phyloP scores from a whole-genome alignment of 345 rosid species.

The Mallotus nudiflorus region DNA sequence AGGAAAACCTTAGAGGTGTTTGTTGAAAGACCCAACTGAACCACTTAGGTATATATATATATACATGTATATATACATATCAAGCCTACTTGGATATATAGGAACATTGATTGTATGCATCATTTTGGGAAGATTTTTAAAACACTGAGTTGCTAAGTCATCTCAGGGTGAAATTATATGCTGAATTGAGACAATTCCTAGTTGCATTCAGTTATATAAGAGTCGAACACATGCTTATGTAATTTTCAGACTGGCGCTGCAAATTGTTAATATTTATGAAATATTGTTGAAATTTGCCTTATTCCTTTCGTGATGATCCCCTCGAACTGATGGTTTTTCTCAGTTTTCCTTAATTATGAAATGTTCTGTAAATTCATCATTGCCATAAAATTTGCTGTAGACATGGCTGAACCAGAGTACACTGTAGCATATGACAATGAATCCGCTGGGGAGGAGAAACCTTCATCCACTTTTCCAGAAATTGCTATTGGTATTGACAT shows the following conservation, averaged over 20 bases:
- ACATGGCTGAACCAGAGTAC: conserved; percentile 74
- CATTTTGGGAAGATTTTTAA: too few species aligned
- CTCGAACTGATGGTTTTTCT: background rate
- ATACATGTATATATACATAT: too few species aligned
- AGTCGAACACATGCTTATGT: background rate
- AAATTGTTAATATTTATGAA: background rate
- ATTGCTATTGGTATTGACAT: conserved; percentile 83
- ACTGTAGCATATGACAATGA: conserved; percentile 88
- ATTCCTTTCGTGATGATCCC: background rate
- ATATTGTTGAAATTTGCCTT: background rate
- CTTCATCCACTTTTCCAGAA: conserved; percentile 62
- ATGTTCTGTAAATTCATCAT: background rate
- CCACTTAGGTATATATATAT: background rate
- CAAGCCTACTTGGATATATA: too few species aligned
- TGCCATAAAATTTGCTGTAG: conserved; percentile 32
- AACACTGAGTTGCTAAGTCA: too few species aligned
- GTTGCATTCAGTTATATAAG: too few species aligned
- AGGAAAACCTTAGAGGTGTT: conserved; percentile 23
- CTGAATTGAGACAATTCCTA: too few species aligned
- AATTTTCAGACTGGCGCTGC: too few species aligned
- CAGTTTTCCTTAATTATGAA: conserved; percentile 1
- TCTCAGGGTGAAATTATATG: too few species aligned
- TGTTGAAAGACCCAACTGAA: conserved; percentile 23
- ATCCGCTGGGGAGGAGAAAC: conserved; percentile 70
- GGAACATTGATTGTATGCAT: too few species aligned